phyloP scores from a whole-genome alignment of 192 early-diverging fungal species.

The Podila epigama region DNA sequence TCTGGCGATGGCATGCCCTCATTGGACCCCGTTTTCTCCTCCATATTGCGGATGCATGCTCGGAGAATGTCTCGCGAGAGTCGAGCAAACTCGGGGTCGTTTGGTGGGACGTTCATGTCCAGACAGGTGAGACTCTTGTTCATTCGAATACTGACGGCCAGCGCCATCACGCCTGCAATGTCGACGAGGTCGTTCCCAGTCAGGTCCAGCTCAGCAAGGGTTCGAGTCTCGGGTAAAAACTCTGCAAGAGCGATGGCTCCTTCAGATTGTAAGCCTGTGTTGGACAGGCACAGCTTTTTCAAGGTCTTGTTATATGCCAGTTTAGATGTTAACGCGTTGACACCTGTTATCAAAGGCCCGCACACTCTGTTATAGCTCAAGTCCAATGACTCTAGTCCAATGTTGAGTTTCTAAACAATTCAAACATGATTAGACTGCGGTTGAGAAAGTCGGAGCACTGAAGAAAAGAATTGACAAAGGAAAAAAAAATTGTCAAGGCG shows the following conservation, averaged over 20 bases:
- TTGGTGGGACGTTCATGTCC: conserved; percentile 67
- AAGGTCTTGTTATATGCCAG: conserved; percentile 69
- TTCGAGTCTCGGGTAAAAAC: conserved; percentile 75
- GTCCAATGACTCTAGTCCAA: conserved; percentile 51
- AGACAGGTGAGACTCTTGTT: conserved; percentile 77
- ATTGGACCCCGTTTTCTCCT: conserved; percentile 39
- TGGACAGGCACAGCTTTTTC: conserved; percentile 66
- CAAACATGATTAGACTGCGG: background rate
- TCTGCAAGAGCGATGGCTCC: conserved; percentile 84
- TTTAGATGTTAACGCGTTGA: conserved; percentile 48
- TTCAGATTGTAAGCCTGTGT: conserved; percentile 70
- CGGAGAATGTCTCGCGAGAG: conserved; percentile 51
- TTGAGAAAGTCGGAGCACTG: background rate
- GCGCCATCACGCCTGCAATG: conserved; percentile 81
- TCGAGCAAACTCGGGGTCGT: conserved; percentile 46
- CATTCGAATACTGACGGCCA: conserved; percentile 82
- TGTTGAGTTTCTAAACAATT: conserved; percentile 55
- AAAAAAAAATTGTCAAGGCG: background rate
- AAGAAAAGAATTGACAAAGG: background rate
- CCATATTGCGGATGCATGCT: conserved; percentile 52
- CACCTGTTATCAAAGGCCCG: conserved; percentile 34
- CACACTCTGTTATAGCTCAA: conserved; percentile 50
- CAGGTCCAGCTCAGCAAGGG: conserved; percentile 76
- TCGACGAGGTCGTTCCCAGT: conserved; percentile 78
- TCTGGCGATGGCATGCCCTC: conserved; percentile 41